Conservation (phyloP, 139 green algal genomes). For the Chlamydomonas asymmetrica region DNA sequence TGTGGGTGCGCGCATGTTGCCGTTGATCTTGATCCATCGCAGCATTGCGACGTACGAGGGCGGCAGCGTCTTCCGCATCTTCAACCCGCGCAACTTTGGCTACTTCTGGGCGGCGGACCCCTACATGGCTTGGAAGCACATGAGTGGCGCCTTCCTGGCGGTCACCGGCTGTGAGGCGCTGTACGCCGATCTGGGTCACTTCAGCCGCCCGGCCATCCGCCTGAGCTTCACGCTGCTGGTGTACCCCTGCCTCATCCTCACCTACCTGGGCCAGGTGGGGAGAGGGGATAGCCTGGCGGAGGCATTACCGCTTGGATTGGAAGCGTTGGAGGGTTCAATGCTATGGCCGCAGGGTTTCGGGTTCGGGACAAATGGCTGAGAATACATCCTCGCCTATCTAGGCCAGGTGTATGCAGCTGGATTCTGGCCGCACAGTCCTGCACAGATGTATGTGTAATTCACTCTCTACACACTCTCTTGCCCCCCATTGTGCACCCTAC, state of each 20-base stretch:
- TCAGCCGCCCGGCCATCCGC: slow-evolving; percentile 42
- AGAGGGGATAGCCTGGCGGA: not conserved
- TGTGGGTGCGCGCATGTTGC: too few species aligned
- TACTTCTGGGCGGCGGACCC: slow-evolving; percentile 30
- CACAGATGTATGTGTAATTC: too few species aligned
- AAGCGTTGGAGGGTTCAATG: not conserved
- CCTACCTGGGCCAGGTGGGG: slow-evolving; percentile 66
- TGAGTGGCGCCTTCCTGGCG: slow-evolving; percentile 60
- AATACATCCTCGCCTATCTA: not conserved
- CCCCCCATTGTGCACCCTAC: not conserved
- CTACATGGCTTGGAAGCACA: slow-evolving; percentile 37
- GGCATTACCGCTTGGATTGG: too few species aligned
- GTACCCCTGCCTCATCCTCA: slow-evolving; percentile 62
- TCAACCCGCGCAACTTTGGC: slow-evolving; percentile 22
- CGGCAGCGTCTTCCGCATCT: too few species aligned
- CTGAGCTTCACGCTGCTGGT: slow-evolving; percentile 31
- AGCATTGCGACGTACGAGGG: too few species aligned
- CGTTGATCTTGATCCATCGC: too few species aligned
- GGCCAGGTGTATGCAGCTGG: too few species aligned
- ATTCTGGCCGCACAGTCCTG: too few species aligned
- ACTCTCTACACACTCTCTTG: not conserved
- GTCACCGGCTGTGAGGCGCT: slow-evolving; percentile 72
- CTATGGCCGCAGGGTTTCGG: not conserved
- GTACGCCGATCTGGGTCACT: slow-evolving; percentile 74
- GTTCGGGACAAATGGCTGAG: not conserved